These are phyloP conservation scores for Ocimum tenuiflorum DNA, from an alignment of 257 asterid genomes.

Conservation along the genomic window DNA sequence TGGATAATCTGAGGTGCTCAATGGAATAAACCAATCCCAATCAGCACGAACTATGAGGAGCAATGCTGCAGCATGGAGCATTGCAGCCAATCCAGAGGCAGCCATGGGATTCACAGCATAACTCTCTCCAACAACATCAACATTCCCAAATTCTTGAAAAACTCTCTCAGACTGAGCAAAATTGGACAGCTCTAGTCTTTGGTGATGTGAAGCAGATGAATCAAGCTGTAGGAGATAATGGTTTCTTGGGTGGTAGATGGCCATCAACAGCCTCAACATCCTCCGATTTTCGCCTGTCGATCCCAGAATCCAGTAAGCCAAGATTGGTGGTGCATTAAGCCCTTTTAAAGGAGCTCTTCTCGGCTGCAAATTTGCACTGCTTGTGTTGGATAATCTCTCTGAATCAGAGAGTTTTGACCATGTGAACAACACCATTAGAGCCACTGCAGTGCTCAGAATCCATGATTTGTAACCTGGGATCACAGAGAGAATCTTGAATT, in stretches of 20 bases:
- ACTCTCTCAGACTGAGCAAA: conserved; percentile 19
- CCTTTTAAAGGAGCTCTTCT: conserved; percentile 28
- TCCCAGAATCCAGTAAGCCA: conserved; percentile 57
- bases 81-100: conserved; percentile 47
- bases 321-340: conserved; percentile 31
- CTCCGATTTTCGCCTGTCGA: conserved; percentile 33
- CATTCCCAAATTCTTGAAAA: conserved; percentile 44
- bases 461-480: conserved; percentile 20
- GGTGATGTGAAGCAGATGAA: conserved; percentile 19
- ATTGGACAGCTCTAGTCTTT: conserved; percentile 28
- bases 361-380: conserved; percentile 3
- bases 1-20: conserved; percentile 50
- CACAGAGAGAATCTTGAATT: not conserved
- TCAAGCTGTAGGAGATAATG: conserved; percentile 51
- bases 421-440: conserved; percentile 19
- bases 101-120: conserved; percentile 38
- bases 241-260: conserved; percentile 53
- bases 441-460: conserved; percentile 21
- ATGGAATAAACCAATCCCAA: conserved; percentile 57
- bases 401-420: conserved; percentile 9
- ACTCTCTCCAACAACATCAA: conserved; percentile 38
- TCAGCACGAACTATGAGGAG: conserved; percentile 28
- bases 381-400: not conserved
- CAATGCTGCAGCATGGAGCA: conserved; percentile 55
- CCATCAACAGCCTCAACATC: conserved; percentile 41